phyloP scores from a whole-genome alignment of 2,329 filamentous ascomycete genomes.

The Neofusicoccum sp. region DNA sequence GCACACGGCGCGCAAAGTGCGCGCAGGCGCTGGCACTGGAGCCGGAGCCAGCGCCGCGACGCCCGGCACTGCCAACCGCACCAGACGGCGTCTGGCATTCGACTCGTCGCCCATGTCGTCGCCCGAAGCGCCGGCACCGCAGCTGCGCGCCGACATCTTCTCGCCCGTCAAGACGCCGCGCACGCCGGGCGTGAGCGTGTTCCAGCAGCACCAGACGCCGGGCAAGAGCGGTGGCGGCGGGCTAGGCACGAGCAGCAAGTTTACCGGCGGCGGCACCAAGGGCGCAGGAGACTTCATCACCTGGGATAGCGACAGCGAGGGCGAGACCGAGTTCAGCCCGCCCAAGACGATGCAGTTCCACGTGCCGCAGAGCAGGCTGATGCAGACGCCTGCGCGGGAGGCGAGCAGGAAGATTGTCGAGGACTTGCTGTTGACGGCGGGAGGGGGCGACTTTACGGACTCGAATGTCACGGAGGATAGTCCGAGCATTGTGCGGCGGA shows the following conservation, averaged over 20 bases:
- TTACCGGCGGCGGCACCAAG: slow-evolving; percentile 2
- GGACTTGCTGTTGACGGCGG: slow-evolving; percentile 75
- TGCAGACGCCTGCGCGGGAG: slow-evolving; percentile 81
- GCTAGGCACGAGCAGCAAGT: neutral
- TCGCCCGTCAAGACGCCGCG: slow-evolving; percentile 49
- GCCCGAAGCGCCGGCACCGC: slow-evolving; percentile 76
- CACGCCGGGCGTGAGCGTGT: slow-evolving; percentile 83
- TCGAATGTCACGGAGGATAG: slow-evolving; percentile 49
- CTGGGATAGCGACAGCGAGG: slow-evolving; percentile 76
- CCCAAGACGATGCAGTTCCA: slow-evolving; percentile 93
- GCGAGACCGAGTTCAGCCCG: slow-evolving; percentile 67
- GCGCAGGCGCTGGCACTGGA: neutral
- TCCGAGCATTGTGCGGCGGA: slow-evolving; percentile 51
- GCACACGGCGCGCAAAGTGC: slow-evolving; percentile 57
- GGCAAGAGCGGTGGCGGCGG: slow-evolving; percentile 6
- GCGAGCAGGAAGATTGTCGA: slow-evolving; percentile 81
- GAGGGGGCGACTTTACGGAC: slow-evolving; percentile 58
- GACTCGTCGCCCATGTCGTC: slow-evolving; percentile 55
- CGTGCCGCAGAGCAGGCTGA: slow-evolving; percentile 71
- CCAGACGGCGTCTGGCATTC: slow-evolving; percentile 13
- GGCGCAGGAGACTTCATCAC: slow-evolving; percentile 9
- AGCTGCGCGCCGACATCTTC: slow-evolving; percentile 69
- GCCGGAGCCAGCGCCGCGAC: slow-evolving; percentile 65
- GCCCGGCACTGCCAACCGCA: slow-evolving; percentile 63
- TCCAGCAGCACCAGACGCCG: slow-evolving; percentile 27